Conservation (phyloP, 176 grass and related monocot genomes). For the Lolium rigidum region DNA sequence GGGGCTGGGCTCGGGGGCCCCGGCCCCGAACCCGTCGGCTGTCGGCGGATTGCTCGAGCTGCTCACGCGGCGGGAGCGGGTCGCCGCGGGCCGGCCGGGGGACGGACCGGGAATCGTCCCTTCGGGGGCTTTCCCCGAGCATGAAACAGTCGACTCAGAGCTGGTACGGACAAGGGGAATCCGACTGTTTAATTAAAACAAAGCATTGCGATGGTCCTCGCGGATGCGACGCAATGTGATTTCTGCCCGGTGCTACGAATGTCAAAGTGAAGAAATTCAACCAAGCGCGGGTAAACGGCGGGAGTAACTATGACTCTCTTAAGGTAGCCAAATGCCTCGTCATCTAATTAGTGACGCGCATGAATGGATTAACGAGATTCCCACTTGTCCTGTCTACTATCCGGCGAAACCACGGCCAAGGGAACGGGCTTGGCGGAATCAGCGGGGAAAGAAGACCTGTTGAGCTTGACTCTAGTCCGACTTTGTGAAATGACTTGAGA, state of each 20-base stretch:
- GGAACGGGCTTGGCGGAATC: too few species aligned
- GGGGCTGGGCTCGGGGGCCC: slow-evolving; percentile 1
- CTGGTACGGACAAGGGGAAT: slow-evolving; percentile 80
- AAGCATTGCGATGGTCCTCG: slow-evolving; percentile 79
- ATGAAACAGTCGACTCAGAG: slow-evolving; percentile 62
- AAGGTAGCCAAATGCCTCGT: slow-evolving; percentile 81
- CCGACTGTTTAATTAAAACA: slow-evolving; percentile 86
- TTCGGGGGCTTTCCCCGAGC: slow-evolving; percentile 10
- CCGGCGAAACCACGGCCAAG: not conserved
- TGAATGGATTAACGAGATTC: slow-evolving; percentile 74
- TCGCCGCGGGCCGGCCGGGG: slow-evolving; percentile 32
- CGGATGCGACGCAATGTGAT: slow-evolving; percentile 73
- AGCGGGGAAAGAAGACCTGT: too few species aligned
- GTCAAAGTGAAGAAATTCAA: slow-evolving; percentile 94
- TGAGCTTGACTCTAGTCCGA: too few species aligned
- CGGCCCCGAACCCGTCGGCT: slow-evolving; percentile 49
- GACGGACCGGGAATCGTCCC: slow-evolving; percentile 14
- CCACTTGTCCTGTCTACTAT: slow-evolving; percentile 40
- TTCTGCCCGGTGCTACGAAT: slow-evolving; percentile 79
- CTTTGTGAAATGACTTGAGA: too few species aligned
- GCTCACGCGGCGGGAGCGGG: slow-evolving; percentile 38
- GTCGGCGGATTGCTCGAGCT: slow-evolving; percentile 44
- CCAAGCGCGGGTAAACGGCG: slow-evolving; percentile 68
- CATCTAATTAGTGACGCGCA: slow-evolving; percentile 74
- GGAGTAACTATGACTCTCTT: slow-evolving; percentile 95